Base-by-base conservation (phyloP, 805 yeast genomes). In the Candida adriatica region DNA sequence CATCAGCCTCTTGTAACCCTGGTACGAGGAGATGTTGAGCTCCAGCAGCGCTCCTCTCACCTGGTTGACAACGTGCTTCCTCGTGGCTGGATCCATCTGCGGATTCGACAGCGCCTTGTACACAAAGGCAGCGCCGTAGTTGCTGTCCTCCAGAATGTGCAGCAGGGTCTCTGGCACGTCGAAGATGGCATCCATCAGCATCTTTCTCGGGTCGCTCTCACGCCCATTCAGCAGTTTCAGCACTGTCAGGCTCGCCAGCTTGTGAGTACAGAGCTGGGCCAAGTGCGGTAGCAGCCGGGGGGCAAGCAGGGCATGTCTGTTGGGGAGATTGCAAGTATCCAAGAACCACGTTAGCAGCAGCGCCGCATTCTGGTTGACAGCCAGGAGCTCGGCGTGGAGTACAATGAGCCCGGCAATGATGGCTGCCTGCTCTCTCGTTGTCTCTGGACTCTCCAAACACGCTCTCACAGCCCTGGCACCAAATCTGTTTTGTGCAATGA, bases 381-480 rank as follows among this genome's bases (percentile, higher is more conserved):
- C 85, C 45, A 92, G 66, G 42, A 78, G 83, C 41, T 80, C 82
- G 16, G 90, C 77, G 61, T 83, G 76, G 26, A 79, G 68, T 15
- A 87, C 75, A 34, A 92, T 82, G 42, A 85, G 73, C 2, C 84
- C 76, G 6, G 95, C 79, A 6, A 90, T 68, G 27, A 84, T 67
- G 5, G 81, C 57, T 29, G 79, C 69, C 50, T 84, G 92, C 48
- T 79, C 90, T 14, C 60, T 59, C 8, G 79, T 66, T 7, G 81
- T 73, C 35, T 72, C 72, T 17, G 76, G 75, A 29, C 88, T 77
- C 59, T 92, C 98, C 31, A 92, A 63, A 44, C 95, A 86, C 0
- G 97, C 94, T 42, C 98, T 65, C 38, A 90, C 79, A 14, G 97
- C 95, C 43, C 98, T 70, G 0, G 96, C 90, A 26, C 98, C 98